These are phyloP conservation scores for Alternaria ethzedia DNA, from an alignment of 2,329 filamentous ascomycete species.

Conservation along the genomic window DNA sequence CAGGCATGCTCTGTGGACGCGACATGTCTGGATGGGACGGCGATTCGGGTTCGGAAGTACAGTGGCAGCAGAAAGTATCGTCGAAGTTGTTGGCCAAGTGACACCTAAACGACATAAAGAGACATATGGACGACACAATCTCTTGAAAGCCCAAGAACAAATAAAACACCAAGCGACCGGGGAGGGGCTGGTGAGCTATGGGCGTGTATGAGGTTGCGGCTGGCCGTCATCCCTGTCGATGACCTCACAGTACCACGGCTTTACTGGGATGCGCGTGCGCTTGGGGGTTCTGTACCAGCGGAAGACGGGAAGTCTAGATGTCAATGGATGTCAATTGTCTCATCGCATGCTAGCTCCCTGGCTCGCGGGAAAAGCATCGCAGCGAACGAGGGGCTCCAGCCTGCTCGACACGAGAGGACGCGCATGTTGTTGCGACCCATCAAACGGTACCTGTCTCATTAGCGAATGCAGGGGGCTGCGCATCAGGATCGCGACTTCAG, in stretches of 20 bases:
- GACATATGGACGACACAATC: background rate
- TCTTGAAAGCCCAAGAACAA: slow-evolving; percentile 5
- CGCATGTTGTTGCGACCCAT: slow-evolving; percentile 2
- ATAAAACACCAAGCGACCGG: background rate
- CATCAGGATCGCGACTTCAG: slow-evolving; percentile 3
- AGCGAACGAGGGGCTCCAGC: background rate
- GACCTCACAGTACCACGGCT: slow-evolving; percentile 35
- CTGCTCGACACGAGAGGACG: background rate
- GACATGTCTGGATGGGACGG: slow-evolving; percentile 22
- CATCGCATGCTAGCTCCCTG: slow-evolving; percentile 4
- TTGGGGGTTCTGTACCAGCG: slow-evolving; percentile 7
- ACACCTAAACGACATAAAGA: slow-evolving; percentile 15
- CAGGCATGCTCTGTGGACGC: slow-evolving; percentile 45
- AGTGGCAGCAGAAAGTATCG: slow-evolving; percentile 14
- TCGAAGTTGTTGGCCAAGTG: slow-evolving; percentile 14
- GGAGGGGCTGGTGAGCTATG: slow-evolving; percentile 15
- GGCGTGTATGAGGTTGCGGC: slow-evolving; percentile 24
- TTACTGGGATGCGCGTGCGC: slow-evolving; percentile 11
- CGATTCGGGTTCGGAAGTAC: background rate
- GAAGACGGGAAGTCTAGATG: background rate
- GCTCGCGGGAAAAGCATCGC: slow-evolving; percentile 5
- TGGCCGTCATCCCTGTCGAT: slow-evolving; percentile 43
- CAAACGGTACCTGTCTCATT: slow-evolving; percentile 12
- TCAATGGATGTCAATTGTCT: background rate
- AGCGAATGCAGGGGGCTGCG: slow-evolving; percentile 7